These are phyloP conservation scores for Barnettozyma siamensis DNA, from an alignment of 805 yeast genomes.

Conservation along the genomic window DNA sequence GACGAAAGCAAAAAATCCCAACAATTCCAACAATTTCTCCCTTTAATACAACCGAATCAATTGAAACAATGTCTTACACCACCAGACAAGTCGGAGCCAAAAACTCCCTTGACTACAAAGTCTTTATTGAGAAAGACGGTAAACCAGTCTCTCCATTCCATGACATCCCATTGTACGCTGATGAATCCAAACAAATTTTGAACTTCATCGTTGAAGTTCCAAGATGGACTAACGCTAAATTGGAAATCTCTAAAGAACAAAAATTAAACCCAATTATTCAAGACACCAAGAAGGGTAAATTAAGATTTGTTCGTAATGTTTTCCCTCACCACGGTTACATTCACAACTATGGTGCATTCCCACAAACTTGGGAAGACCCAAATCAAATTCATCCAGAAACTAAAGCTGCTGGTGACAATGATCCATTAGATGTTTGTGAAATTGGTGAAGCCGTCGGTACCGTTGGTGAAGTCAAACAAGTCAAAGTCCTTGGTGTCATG, in stretches of 20 bases:
- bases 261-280: slow-evolving; percentile 90
- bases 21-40: background rate
- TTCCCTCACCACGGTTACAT: slow-evolving; percentile 99
- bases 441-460: slow-evolving; percentile 62
- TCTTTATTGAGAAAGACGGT: slow-evolving; percentile 87
- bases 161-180: slow-evolving; percentile 88
- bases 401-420: slow-evolving; percentile 72
- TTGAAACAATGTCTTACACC: slow-evolving; percentile 61
- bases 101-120: slow-evolving; percentile 90
- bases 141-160: slow-evolving; percentile 94
- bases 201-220: slow-evolving; percentile 97
- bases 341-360: slow-evolving; percentile 98
- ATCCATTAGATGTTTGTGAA: slow-evolving; percentile 82
- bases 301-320: slow-evolving; percentile 93
- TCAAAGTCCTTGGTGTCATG: slow-evolving; percentile 89
- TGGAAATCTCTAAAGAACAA: slow-evolving; percentile 85
- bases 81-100: slow-evolving; percentile 94
- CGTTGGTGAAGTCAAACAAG: slow-evolving; percentile 77
- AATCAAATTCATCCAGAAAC: slow-evolving; percentile 59
- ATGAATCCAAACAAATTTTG: slow-evolving; percentile 81
- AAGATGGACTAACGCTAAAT: slow-evolving; percentile 97
- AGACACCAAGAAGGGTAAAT: slow-evolving; percentile 95
- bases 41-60: background rate
- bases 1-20: background rate
- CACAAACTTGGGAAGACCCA: slow-evolving; percentile 55